Evolutionary conservation across 805 yeast genomes (phyloP).

Genomic region (Sungouiozyma intestinalis): DNA sequence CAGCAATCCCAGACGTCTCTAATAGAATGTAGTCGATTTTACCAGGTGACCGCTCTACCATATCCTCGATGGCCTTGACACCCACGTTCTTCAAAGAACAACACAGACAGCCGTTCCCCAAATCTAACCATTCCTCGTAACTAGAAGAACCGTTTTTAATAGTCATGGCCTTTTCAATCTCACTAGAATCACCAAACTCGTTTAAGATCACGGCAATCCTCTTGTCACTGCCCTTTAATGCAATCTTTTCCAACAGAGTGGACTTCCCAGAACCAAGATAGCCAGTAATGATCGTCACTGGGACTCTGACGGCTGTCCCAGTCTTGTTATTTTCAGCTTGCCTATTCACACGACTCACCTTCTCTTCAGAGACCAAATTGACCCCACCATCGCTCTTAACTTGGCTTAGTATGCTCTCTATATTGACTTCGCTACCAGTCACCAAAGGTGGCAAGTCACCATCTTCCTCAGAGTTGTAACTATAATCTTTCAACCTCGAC

Average conservation of each 20-base stretch:
- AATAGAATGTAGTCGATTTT: conserved; percentile 81
- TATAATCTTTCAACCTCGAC: conserved; percentile 25
- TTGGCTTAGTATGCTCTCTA: conserved; percentile 16
- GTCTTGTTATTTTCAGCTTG: conserved; percentile 3
- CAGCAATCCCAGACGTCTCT: conserved; percentile 95
- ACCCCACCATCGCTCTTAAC: conserved; percentile 22
- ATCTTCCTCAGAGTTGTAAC: conserved; percentile 24
- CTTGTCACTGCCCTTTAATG: conserved; percentile 51
- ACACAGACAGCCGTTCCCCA: conserved; percentile 94
- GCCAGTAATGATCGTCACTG: conserved; percentile 89
- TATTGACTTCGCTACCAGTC: conserved; percentile 21
- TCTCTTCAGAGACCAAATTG: conserved; percentile 21
- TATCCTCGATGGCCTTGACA: conserved; percentile 83
- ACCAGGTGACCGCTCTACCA: conserved; percentile 60
- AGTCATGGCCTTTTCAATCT: conserved; percentile 78
- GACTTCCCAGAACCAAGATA: conserved; percentile 93
- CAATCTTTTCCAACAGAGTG: conserved; percentile 67
- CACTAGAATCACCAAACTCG: conserved; percentile 86
- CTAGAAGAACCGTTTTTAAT: conserved; percentile 41
- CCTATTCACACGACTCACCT: conserved; percentile 22
- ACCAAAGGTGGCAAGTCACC: conserved; percentile 26
- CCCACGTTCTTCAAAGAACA: conserved; percentile 95
- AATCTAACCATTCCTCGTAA: conserved; percentile 89
- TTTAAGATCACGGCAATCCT: conserved; percentile 83
- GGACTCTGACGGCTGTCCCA: conserved; percentile 30